Percentiles rank a stretch among this genome's conserved stretches.
Conservation (phyloP, 202 grass and related monocot species). For the Setaria viridis region DNA sequence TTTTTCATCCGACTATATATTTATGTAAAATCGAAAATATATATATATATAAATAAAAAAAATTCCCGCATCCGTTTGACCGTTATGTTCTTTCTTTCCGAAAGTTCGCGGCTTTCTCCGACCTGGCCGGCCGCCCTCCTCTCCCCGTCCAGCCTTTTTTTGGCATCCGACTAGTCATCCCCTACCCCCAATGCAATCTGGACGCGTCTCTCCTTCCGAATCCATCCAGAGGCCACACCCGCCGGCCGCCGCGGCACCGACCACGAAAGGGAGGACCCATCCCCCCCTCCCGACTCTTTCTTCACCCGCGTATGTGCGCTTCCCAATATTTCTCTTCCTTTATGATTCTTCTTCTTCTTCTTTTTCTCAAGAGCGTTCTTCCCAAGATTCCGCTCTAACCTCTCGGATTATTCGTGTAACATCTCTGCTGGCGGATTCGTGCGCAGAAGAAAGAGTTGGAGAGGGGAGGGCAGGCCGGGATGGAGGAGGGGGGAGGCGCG, state of each 20-base stretch:
- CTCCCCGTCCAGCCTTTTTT: background rate
- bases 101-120: background rate
- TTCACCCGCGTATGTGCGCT: background rate
- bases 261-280: background rate
- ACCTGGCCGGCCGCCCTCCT: background rate
- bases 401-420: background rate
- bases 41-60: too few species aligned
- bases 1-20: too few species aligned
- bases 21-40: too few species aligned
- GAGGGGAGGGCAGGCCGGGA: background rate
- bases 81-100: background rate
- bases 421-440: background rate
- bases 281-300: background rate
- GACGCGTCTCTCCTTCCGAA: background rate
- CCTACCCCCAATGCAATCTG: background rate
- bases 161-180: background rate
- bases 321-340: background rate
- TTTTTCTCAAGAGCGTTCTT: background rate
- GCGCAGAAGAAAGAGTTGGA: constrained; percentile 11
- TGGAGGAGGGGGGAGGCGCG: background rate
- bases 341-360: background rate
- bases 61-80: background rate
- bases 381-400: background rate
- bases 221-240: background rate
- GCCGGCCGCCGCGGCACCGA: background rate